Base-by-base conservation (phyloP, 805 yeast genomes). In the Candida piceae region DNA sequence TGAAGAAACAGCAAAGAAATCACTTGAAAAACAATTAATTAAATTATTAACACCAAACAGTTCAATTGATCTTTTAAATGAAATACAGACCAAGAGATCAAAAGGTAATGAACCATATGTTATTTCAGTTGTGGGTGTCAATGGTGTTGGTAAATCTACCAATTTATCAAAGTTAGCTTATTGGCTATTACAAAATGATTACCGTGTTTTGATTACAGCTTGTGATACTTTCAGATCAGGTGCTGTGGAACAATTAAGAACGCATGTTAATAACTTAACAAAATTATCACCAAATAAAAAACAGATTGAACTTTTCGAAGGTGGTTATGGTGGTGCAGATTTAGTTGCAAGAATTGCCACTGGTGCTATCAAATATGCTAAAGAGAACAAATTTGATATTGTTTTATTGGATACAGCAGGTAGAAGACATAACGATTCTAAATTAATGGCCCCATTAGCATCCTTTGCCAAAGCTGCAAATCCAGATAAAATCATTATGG, bases 201-300 rank as follows among this genome's bases (percentile, higher is more conserved):
- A 85, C 58, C 78, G 75, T 47, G 95, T 90, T 1, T 69, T 90
- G 35, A 84, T 90, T 50, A 94, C 95, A 16, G 98, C 98, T 0
- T 90, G 97, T 64, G 98, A 90, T 64, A 93, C 98, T 1, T 90
- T 90, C 65, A 74, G 98, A 62, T 86, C 96, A 1, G 98, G 98
- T 35, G 98, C 98, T 1, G 97, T 90, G n/a, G 97, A 90, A 59
- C 98, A 90, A 63, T 69, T 90, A 42, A 78, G 93, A 48, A 96
- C 89, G 2, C 98, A 90, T 63, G 97, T 90, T 2, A 80, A 80
- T 43, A 85, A 93, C 52, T 67, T 90, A 44, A 75, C 80, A 36
- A 78, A 78, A 44, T 67, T 89, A 29, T 80, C 86, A 22, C 74
- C 70, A 32, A 46, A 48, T 13, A 32, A 42, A 23, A 49, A 56